phyloP scores from a whole-genome alignment of 768 basidiomycete species.

The Cystobasidium ongulense region DNA sequence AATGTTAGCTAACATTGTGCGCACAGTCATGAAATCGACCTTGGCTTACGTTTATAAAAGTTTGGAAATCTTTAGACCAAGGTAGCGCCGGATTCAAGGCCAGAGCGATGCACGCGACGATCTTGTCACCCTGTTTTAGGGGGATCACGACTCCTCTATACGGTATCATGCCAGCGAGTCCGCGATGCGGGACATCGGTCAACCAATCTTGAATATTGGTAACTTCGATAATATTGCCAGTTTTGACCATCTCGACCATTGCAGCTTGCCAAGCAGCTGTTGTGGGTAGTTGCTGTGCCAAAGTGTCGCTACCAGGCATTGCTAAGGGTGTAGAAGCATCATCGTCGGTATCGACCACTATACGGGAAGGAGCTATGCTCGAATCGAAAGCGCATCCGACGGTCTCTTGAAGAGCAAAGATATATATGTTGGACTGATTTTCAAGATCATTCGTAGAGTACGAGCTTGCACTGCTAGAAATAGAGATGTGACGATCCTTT shows the following conservation, averaged over 20 bases:
- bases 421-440: constrained; percentile 23
- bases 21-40: not conserved
- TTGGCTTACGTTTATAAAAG: constrained; percentile 16
- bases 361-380: constrained; percentile 14
- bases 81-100: constrained; percentile 31
- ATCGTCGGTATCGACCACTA: constrained; percentile 20
- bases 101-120: constrained; percentile 20
- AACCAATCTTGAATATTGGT: constrained; percentile 2
- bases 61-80: constrained; percentile 12
- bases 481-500: not conserved
- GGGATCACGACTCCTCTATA: constrained; percentile 29
- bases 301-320: not conserved
- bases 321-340: not conserved
- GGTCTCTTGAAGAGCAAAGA: constrained; percentile 33
- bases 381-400: constrained; percentile 32
- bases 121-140: constrained; percentile 9
- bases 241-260: constrained; percentile 3
- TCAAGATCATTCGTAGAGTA: constrained; percentile 16
- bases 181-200: constrained; percentile 15
- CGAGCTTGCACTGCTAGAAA: constrained; percentile 19
- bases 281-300: not conserved
- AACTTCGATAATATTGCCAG: constrained; percentile 20
- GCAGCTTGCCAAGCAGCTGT: constrained; percentile 19
- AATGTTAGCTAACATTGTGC: too few relatives aligned
- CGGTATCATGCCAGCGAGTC: constrained; percentile 7